A percentile compares a stretch with the other conserved stretches of the same genome.
Evolutionary conservation across 2,329 filamentous ascomycete species (phyloP).

Genomic region (Cladophialophora psammophila): DNA sequence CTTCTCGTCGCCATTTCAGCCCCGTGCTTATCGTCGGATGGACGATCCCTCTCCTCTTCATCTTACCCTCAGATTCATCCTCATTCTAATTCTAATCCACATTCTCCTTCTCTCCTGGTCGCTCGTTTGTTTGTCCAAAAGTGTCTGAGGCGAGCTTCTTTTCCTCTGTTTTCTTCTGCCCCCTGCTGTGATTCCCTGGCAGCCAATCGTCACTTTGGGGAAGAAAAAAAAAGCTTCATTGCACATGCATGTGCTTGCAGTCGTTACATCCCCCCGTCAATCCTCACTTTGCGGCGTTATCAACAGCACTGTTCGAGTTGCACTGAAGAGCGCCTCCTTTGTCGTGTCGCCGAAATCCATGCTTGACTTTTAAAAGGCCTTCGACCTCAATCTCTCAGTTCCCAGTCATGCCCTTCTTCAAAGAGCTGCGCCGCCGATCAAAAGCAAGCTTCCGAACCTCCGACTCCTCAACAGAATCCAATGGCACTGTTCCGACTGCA

Average conservation of each 20-base stretch:
- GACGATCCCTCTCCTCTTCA: slow-evolving; percentile 3
- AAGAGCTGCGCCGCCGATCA: slow-evolving; percentile 77
- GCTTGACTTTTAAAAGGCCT: slow-evolving; percentile 18
- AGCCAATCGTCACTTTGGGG: slow-evolving; percentile 17
- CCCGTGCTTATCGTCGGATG: slow-evolving; percentile 8
- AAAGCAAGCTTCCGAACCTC: slow-evolving; percentile 74
- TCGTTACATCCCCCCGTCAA: slow-evolving; percentile 27
- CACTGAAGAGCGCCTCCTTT: slow-evolving; percentile 15
- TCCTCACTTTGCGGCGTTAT: slow-evolving; percentile 17
- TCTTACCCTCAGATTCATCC: slow-evolving; percentile 2
- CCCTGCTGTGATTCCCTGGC: slow-evolving; percentile 16
- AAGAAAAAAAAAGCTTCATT: slow-evolving; percentile 30
- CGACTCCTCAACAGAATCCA: slow-evolving; percentile 68
- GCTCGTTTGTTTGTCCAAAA: slow-evolving; percentile 25
- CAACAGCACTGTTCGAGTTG: not conserved
- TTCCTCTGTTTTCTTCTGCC: not conserved
- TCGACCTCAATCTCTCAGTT: not conserved
- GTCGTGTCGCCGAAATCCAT: slow-evolving; percentile 24
- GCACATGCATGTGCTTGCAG: slow-evolving; percentile 35
- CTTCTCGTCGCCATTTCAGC: slow-evolving; percentile 25
- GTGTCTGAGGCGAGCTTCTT: not conserved
- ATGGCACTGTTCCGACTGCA: slow-evolving; percentile 68
- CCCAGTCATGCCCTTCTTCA: slow-evolving; percentile 68
- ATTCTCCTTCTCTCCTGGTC: slow-evolving; percentile 18
- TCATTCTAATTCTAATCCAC: not conserved